Evolutionary conservation across 164 flowering plant species (phyloP), one percentile per base, ranked within the genome.

Genomic region (Annona cherimola): DNA sequence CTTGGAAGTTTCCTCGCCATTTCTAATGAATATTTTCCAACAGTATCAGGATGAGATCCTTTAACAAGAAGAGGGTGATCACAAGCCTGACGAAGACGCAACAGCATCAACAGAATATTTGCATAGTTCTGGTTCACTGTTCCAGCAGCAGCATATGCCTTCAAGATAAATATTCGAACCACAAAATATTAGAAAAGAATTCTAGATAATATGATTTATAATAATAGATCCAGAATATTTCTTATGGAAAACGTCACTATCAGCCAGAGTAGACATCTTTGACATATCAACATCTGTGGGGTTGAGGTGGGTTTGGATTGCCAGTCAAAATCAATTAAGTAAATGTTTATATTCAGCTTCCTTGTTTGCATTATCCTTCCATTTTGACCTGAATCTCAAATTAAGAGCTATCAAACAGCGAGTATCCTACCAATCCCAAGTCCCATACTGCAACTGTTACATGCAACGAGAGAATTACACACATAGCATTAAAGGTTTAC

Each of bases 61-160:
- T 76, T 89, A 42, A 94, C 96, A 74, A 96, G 93, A 78, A 83
- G 86, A 67, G 97, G 99, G 73, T 93, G 98, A 86, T 92, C 97
- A 83, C 99, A 96, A 73, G 99, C 98, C 80, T 96, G 99, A 61
- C 99, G 89, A 76, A 96, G 99, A 60, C 98, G 94, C 83, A 96
- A 79, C 45, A 96, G 96, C 98, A 96, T 89, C 84, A 96, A 81
- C 73, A 96, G 81, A 69, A 96, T 93, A 79, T 94, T 96, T 54
- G 93, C 98, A 81, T 93, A 96, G 75, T 96, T 96, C 77, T 96
- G 90, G 69, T 89, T 88, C 16, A 96, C 98, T 19, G 99, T 96
- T 79, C 99, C 99, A 73, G 93, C 97, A 66, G 85, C 97, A 9
- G 95, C 97, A 85, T 96, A 96, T 72, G 83, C 96, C 99, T 96